Evolutionary conservation across 352 stramenopile species (phyloP).

Genomic region (Phytophthora melonis): DNA sequence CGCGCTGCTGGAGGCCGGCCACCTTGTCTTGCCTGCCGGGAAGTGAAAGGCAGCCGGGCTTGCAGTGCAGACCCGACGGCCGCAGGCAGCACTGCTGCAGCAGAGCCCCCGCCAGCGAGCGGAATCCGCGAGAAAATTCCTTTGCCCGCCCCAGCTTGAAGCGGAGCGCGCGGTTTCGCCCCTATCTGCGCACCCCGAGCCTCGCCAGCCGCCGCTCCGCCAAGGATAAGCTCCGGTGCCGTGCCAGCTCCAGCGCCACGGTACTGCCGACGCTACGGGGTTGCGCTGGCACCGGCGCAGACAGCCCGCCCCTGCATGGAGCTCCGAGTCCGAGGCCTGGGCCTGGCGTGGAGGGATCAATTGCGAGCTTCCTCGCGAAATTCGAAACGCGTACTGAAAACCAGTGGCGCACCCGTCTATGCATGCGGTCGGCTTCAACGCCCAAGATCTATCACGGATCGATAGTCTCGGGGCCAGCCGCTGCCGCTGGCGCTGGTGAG

Average conservation of each 20-base stretch:
- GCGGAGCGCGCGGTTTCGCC: background rate
- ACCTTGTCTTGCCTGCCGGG: too few species aligned
- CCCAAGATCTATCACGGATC: conserved; percentile 7
- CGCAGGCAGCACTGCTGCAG: too few species aligned
- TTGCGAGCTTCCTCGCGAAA: conserved; percentile 1
- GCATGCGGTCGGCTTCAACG: conserved; percentile 11
- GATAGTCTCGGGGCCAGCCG: background rate
- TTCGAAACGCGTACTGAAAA: conserved; percentile 33
- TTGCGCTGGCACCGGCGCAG: too few species aligned
- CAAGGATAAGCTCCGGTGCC: background rate
- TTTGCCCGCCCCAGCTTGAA: conserved; percentile 5
- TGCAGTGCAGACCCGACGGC: background rate
- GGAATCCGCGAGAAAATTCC: conserved; percentile 22
- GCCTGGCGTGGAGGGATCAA: background rate
- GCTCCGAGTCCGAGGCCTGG: background rate
- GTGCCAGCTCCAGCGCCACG: background rate
- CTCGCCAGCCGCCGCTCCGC: background rate
- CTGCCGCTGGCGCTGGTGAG: conserved; percentile 3
- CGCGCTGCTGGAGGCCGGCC: too few species aligned
- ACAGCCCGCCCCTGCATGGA: background rate
- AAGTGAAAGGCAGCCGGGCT: background rate
- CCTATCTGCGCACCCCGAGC: background rate
- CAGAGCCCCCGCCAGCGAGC: background rate
- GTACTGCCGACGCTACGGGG: too few species aligned
- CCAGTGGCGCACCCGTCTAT: conserved; percentile 16